A percentile compares a stretch with the other conserved stretches of the same genome.
Conservation (phyloP, 2,329 filamentous ascomycete species). For the Stachybotrys chartarum region DNA sequence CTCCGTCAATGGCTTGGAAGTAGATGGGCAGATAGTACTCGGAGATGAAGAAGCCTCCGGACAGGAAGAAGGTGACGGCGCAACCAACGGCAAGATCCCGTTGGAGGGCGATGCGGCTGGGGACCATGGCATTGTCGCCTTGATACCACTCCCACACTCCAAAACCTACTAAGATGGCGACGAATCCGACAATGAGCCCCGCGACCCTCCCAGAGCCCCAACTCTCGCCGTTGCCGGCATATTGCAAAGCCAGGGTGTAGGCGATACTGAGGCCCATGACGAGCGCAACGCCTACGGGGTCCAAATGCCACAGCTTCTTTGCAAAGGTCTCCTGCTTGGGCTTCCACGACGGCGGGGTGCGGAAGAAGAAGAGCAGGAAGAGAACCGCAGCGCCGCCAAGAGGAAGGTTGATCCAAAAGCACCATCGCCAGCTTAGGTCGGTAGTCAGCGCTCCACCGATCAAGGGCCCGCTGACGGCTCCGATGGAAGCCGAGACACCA, state of each 20-base stretch:
- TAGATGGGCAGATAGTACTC: constrained; percentile 33
- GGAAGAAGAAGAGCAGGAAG: not conserved
- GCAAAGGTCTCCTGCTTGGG: not conserved
- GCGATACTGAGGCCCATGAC: constrained; percentile 30
- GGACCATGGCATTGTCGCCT: constrained; percentile 29
- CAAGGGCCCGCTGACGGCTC: not conserved
- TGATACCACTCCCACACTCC: constrained; percentile 22
- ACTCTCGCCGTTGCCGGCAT: constrained; percentile 27
- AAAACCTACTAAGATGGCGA: constrained; percentile 18
- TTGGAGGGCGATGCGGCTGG: no score
- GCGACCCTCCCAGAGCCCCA: constrained; percentile 27
- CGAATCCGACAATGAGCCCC: constrained; percentile 24
- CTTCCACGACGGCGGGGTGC: not conserved
- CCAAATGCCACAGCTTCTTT: not conserved
- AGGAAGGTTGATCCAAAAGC: constrained; percentile 3
- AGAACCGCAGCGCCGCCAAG: not conserved
- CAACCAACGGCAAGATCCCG: constrained; percentile 20
- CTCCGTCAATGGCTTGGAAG: constrained; percentile 24
- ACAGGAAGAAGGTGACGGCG: constrained; percentile 27
- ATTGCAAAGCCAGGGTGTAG: constrained; percentile 32
- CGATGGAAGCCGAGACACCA: not conserved
- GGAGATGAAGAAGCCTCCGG: constrained; percentile 26
- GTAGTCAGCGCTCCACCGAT: not conserved
- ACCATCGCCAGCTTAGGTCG: not conserved
- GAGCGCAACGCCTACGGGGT: constrained; percentile 9